These are phyloP conservation scores for Polyporus arcularius DNA, from an alignment of 768 basidiomycete species.

Conservation along the genomic window DNA sequence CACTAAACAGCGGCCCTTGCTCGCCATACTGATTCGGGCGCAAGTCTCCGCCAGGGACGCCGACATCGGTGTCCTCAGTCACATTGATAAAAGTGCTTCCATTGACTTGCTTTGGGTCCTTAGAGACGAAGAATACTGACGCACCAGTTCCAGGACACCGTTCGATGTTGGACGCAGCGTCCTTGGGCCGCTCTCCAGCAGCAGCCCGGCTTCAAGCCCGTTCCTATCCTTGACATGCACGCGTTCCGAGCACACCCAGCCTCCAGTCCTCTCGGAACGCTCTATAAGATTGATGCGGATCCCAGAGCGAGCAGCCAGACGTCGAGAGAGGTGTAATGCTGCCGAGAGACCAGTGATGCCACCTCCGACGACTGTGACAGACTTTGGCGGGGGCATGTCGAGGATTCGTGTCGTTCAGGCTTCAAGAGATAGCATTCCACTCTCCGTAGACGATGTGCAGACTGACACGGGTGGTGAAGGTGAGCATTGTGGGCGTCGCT, in stretches of 20 bases:
- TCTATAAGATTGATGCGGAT: conserved; percentile 71
- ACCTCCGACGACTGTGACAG: conserved; percentile 71
- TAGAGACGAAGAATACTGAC: conserved; percentile 27
- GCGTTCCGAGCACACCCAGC: conserved; percentile 78
- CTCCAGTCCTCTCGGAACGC: conserved; percentile 63
- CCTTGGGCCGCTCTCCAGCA: conserved; percentile 86
- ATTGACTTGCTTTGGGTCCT: too few relatives aligned
- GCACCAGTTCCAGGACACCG: conserved; percentile 77
- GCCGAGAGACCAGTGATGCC: conserved; percentile 82
- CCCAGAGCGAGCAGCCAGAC: conserved; percentile 56
- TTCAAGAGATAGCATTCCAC: too few relatives aligned
- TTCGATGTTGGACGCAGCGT: conserved; percentile 79
- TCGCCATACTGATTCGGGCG: too few relatives aligned
- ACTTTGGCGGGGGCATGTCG: conserved; percentile 27
- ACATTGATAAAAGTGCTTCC: too few relatives aligned
- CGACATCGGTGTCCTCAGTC: too few relatives aligned
- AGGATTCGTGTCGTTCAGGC: not conserved
- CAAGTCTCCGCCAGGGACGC: too few relatives aligned
- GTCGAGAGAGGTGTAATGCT: conserved; percentile 73
- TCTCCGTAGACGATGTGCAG: not conserved
- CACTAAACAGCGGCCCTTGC: not conserved
- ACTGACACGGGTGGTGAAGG: too few relatives aligned
- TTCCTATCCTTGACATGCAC: conserved; percentile 39
- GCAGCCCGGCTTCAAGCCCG: conserved; percentile 37
- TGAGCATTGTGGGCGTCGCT: too few relatives aligned